phyloP scores from a whole-genome alignment of 345 rosid genomes.

The Nephelium lappaceum region DNA sequence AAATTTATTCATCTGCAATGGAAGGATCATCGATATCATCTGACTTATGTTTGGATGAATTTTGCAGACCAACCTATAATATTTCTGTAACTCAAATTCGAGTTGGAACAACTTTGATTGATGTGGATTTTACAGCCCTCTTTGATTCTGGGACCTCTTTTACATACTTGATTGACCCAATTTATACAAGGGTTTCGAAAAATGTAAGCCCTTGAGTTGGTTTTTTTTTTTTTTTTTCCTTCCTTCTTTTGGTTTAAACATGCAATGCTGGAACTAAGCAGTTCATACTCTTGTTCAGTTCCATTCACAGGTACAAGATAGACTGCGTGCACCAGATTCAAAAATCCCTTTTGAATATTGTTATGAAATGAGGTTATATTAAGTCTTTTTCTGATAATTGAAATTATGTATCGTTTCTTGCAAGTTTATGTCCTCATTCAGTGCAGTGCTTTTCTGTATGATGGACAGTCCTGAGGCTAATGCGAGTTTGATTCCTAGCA shows the following conservation, averaged over 20 bases:
- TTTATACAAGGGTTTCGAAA: conserved; percentile 55
- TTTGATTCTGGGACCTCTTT: conserved; percentile 92
- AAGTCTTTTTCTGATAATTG: neutral
- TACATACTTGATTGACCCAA: conserved; percentile 69
- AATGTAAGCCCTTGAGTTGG: conserved; percentile 48
- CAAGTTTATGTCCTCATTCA: conserved; percentile 10
- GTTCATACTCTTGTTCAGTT: conserved; percentile 51
- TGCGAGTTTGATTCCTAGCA: conserved; percentile 63
- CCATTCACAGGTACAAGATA: conserved; percentile 71
- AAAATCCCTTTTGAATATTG: conserved; percentile 85
- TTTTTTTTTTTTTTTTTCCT: neutral
- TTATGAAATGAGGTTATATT: conserved; percentile 68
- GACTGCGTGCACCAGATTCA: conserved; percentile 54
- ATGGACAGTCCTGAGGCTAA: conserved; percentile 59
- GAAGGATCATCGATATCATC: conserved; percentile 14
- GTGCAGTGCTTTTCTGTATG: conserved; percentile 22
- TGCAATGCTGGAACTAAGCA: neutral
- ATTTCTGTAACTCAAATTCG: conserved; percentile 63
- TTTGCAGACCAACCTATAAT: conserved; percentile 73
- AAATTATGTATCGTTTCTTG: neutral
- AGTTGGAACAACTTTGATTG: conserved; percentile 58
- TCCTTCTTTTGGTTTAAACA: neutral
- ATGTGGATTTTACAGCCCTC: conserved; percentile 62
- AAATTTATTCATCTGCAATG: neutral
- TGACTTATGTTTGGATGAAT: conserved; percentile 14